Evolutionary conservation across 2,329 filamentous ascomycete genomes (phyloP), one percentile per base, ranked within the genome.

Genomic region (Aspergillus pseudotamarii): DNA sequence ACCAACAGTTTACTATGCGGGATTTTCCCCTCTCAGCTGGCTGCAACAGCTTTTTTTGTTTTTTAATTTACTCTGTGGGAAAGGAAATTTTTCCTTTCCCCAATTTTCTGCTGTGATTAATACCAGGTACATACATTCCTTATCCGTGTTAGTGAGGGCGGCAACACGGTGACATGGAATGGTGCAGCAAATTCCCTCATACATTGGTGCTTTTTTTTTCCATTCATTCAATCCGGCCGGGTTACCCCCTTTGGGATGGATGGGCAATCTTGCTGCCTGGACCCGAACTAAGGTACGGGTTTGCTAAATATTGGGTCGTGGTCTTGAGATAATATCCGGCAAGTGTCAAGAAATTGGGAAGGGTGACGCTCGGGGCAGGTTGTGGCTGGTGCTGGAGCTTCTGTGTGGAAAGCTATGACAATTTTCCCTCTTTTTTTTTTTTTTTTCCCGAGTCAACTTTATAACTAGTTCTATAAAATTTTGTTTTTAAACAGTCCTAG

Each of bases 111-210:
- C 43, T 45, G 10, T 21, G 45, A 26, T 28, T 53, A 26, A 16
- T 53, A 53, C 50, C 19, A 53, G n/a, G 50, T 21, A 53, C 26
- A 34, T 55, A 69, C 57, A 62, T 68, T 59, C 67, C 67, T 50
- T 46, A 63, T 68, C 62, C 14, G 67, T 69, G 55, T 56, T 69
- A 69, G 67, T 54, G 58, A 58, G 51, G 41, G 51, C 51, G 51
- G 51, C 51, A 55, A 54, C 23, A 21, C 45, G 30, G 19, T 21
- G 30, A n/a, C 38, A 55, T 23, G 32, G 32, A 62, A 51, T 65
- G 60, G 66, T 48, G 43, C 51, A 65, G 63, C 64, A 66, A 67
- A 69, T 69, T 69, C 68, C 68, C 68, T 68, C 68, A 69, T 69
- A 69, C 66, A 65, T 58, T 58, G 5, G 16, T n/a, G 16, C 6